Evolutionary conservation across 768 basidiomycete species (phyloP).

Genomic region (Lactifluus piperatus): DNA sequence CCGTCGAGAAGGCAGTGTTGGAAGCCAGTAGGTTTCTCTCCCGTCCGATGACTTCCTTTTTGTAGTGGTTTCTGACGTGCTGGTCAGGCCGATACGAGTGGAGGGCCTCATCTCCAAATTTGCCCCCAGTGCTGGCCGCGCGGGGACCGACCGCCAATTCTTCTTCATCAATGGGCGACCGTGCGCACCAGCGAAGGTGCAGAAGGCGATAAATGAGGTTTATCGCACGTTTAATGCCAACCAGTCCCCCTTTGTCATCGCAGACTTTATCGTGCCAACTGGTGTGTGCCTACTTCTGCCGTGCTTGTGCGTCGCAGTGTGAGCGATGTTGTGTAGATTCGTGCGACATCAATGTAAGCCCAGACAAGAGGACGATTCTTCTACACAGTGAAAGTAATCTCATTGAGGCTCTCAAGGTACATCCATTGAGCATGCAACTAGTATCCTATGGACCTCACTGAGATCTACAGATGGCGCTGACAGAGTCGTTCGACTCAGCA

Average conservation of each 20-base stretch:
- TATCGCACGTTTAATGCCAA: conserved; percentile 73
- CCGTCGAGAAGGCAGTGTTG: conserved; percentile 28
- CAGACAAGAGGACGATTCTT: conserved; percentile 94
- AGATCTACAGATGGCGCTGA: conserved; percentile 5
- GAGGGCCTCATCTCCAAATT: conserved; percentile 84
- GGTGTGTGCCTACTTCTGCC: conserved; percentile 36
- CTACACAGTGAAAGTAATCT: conserved; percentile 81
- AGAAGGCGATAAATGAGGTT: conserved; percentile 87
- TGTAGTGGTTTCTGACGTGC: conserved; percentile 6
- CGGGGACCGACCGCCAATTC: conserved; percentile 80
- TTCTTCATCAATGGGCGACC: conserved; percentile 91
- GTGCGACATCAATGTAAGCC: conserved; percentile 91
- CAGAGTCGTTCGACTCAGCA: conserved; percentile 10
- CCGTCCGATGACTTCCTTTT: background rate
- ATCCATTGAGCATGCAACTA: background rate
- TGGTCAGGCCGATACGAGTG: conserved; percentile 39
- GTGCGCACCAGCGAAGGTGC: conserved; percentile 69
- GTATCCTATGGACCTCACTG: background rate
- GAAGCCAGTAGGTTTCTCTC: conserved; percentile 4
- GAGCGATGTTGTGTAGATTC: conserved; percentile 37
- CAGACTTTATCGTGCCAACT: conserved; percentile 75
- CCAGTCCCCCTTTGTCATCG: conserved; percentile 76
- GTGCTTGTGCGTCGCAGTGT: background rate
- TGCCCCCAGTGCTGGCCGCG: conserved; percentile 60
- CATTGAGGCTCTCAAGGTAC: conserved; percentile 68